Conservation (phyloP, 139 green algal genomes). For the Yamagishiella unicocca region DNA sequence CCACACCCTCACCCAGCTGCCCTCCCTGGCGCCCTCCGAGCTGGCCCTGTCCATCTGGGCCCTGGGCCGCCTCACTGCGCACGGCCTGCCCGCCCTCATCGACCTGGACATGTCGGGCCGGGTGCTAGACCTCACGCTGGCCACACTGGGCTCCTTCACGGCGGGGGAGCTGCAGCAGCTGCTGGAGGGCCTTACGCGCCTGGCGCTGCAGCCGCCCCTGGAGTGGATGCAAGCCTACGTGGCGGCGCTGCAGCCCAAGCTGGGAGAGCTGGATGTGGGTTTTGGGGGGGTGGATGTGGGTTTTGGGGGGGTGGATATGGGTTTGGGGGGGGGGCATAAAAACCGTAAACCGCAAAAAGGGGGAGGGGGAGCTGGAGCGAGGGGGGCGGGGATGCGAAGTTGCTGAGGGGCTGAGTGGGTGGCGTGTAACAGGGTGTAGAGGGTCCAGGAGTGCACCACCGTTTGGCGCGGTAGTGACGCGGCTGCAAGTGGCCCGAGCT, state of each 20-base stretch:
- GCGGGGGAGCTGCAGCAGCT: conserved; percentile 25
- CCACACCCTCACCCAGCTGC: conserved; percentile 20
- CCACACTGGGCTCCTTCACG: background rate
- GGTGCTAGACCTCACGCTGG: conserved; percentile 9
- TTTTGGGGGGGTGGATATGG: background rate
- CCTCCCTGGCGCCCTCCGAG: conserved; percentile 23
- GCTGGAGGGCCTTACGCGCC: conserved; percentile 36
- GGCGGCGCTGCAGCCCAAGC: conserved; percentile 18
- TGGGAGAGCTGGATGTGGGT: conserved; percentile 11
- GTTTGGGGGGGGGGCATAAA: background rate
- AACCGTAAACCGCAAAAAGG: background rate
- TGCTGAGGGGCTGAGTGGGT: no score
- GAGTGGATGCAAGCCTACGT: conserved; percentile 38
- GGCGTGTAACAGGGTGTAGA: no score
- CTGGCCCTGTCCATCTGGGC: conserved; percentile 13
- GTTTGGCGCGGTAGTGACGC: no score
- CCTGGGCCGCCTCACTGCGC: conserved; percentile 13
- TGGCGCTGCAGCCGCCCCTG: conserved; percentile 35
- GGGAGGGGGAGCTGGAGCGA: background rate
- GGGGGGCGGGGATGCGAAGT: background rate
- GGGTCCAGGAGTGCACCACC: no score
- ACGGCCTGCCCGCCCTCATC: conserved; percentile 8
- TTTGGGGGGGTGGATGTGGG: background rate
- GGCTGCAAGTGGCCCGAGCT: no score
- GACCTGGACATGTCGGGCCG: conserved; percentile 18